A percentile compares a stretch with the other conserved stretches of the same genome.
phyloP scores from a whole-genome alignment of 345 rosid species.

The Populus davidiana region DNA sequence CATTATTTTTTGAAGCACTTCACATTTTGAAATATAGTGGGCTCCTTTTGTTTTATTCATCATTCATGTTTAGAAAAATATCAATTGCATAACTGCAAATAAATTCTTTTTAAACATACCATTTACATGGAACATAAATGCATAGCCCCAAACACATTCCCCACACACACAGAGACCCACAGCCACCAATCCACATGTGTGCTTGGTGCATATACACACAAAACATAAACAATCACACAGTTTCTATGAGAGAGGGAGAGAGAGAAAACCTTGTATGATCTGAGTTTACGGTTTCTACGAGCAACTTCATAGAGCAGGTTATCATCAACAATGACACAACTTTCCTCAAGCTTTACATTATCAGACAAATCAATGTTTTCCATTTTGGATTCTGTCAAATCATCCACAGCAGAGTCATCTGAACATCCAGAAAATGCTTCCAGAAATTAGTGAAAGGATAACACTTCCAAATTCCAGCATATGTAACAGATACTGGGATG shows the following conservation, averaged over 20 bases:
- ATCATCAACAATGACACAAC: constrained; percentile 33
- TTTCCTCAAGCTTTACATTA: constrained; percentile 42
- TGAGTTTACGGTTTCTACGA: constrained; percentile 40
- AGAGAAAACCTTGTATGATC: constrained; percentile 61
- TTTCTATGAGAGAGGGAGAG: constrained; percentile 6
- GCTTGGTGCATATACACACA: too few species aligned
- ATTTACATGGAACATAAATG: neutral
- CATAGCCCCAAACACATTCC: too few species aligned
- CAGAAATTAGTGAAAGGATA: neutral
- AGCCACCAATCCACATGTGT: too few species aligned
- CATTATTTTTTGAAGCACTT: neutral
- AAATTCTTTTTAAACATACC: neutral
- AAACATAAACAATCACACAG: too few species aligned
- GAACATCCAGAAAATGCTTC: constrained; percentile 28
- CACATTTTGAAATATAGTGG: neutral
- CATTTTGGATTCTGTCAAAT: constrained; percentile 32
- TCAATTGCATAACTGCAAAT: neutral
- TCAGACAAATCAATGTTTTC: constrained; percentile 48
- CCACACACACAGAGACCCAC: too few species aligned
- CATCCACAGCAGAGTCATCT: constrained; percentile 23
- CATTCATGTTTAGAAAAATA: neutral
- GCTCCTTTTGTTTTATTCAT: neutral
- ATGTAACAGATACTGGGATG: too few species aligned
- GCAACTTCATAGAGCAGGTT: constrained; percentile 47
- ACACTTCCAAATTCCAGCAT: too few species aligned